Evolutionary conservation across 2,329 filamentous ascomycete genomes (phyloP), one percentile per base, ranked within the genome.

Genomic region (Pezizomycotina sp.): DNA sequence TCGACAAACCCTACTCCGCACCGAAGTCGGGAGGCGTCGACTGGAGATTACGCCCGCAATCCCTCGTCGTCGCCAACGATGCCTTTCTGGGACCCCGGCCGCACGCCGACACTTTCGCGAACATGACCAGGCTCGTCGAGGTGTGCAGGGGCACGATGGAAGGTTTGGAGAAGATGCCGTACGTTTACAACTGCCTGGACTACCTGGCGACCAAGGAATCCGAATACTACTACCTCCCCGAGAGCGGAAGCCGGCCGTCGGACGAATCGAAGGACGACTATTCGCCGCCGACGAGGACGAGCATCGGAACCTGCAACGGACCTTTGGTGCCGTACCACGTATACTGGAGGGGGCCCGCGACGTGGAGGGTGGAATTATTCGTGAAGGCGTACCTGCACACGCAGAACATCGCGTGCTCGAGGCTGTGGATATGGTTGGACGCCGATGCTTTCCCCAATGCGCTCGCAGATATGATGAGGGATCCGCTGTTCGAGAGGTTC

Each of bases 311-410:
- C 16, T 69, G 66, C 44, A 57, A 64, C 26, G 66, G 66, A 2
- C 64, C 65, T n/a, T 64, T 68, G 44, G 59, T 68, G 19, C 64
- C 64, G 3, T 68, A 64, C 33, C 66, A 69, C 46, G 60, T 62
- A 18, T 69, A 68, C 58, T 69, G 66, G 66, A 66, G 64, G 5
- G 66, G 66, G 3, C 62, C 64, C 6, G 64, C 65, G 3, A 68
- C 64, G 3, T 69, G 66, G 66, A 57, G 66, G 27, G 62, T 69
- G 26, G 66, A 69, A 46, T 55, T 65, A 19, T 69, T 69, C 46
- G 55, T 69, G 55, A 69, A 69, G 55, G 62, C 62, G 36, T 66
- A 69, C 48, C 59, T 69, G 1, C 63, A 69, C 49, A 68, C 65
- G 1, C 66, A 69, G 43, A 68, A 69, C 41, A 52, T 69, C 16